Evolutionary conservation across 371 early-diverging fungal species (phyloP).

Genomic region (Rhizopus delemar): DNA sequence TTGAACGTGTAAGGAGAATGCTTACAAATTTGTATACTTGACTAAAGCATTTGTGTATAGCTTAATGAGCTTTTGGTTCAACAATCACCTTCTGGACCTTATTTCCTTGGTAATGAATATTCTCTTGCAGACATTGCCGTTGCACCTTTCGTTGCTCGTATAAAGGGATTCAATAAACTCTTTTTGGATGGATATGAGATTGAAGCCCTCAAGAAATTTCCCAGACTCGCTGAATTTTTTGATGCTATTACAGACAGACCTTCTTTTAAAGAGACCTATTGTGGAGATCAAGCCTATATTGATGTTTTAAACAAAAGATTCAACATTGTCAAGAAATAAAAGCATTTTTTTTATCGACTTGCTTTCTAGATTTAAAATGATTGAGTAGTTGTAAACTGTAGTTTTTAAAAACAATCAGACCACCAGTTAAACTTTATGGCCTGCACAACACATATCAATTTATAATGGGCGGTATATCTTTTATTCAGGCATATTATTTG

Average conservation of each 20-base stretch:
- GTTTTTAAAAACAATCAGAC: too few species aligned
- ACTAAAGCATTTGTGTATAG: slow-evolving; percentile 17
- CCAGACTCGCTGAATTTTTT: slow-evolving; percentile 40
- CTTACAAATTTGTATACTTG: slow-evolving; percentile 3
- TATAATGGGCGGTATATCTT: too few species aligned
- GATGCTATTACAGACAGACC: slow-evolving; percentile 30
- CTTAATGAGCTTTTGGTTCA: slow-evolving; percentile 45
- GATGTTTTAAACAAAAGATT: slow-evolving; percentile 9
- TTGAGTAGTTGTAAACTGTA: too few species aligned
- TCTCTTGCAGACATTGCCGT: slow-evolving; percentile 61
- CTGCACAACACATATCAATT: too few species aligned
- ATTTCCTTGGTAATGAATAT: slow-evolving; percentile 59
- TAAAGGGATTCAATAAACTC: slow-evolving; percentile 16
- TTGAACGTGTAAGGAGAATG: slow-evolving; percentile 28
- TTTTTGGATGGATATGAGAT: slow-evolving; percentile 22
- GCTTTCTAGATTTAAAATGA: too few species aligned
- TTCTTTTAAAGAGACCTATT: slow-evolving; percentile 27
- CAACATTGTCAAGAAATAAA: slow-evolving; percentile 28
- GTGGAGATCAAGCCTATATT: slow-evolving; percentile 27
- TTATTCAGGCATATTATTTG: too few species aligned
- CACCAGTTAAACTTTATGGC: too few species aligned
- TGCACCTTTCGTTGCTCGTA: slow-evolving; percentile 52
- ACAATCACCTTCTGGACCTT: slow-evolving; percentile 60
- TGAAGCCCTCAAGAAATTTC: slow-evolving; percentile 20
- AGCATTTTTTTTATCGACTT: neutral